Evolutionary conservation across 768 basidiomycete genomes (phyloP).

Genomic region (Boletellus ananas): DNA sequence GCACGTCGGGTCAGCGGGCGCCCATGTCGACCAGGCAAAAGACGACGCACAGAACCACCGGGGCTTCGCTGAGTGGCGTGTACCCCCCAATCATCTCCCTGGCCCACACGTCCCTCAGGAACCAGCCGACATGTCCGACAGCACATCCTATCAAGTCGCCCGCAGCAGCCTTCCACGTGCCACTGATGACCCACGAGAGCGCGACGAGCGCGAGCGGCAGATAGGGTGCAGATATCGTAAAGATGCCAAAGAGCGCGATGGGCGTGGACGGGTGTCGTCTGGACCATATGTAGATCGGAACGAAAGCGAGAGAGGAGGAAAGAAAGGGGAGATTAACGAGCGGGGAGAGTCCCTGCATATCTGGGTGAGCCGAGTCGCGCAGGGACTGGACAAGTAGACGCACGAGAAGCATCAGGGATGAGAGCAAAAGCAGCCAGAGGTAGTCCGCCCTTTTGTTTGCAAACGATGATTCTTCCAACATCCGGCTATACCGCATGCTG

Average conservation of each 20-base stretch:
- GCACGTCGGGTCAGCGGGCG: constrained; percentile 2
- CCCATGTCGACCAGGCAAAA: too few species aligned
- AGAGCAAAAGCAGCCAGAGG: constrained; percentile 88
- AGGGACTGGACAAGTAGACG: constrained; percentile 17
- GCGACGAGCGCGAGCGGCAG: constrained; percentile 88
- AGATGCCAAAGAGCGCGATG: constrained; percentile 92
- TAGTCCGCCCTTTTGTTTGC: constrained; percentile 90
- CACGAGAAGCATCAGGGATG: constrained; percentile 82
- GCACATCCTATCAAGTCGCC: constrained; percentile 82
- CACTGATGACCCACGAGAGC: constrained; percentile 80
- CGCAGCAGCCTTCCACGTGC: constrained; percentile 79
- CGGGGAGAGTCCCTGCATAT: constrained; percentile 67
- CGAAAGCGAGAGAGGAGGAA: constrained; percentile 88
- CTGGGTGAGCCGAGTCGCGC: not conserved
- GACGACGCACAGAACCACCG: constrained; percentile 59
- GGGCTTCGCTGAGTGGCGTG: constrained; percentile 69
- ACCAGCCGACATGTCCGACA: constrained; percentile 85
- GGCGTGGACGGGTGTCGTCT: constrained; percentile 90
- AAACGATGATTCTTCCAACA: constrained; percentile 96
- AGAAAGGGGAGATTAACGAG: constrained; percentile 91
- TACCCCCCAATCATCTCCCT: constrained; percentile 79
- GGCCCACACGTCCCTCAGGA: constrained; percentile 83
- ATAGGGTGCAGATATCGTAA: constrained; percentile 95
- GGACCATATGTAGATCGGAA: constrained; percentile 97
- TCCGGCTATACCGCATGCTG: constrained; percentile 95